A percentile compares a stretch with the other conserved stretches of the same genome.
Conservation (phyloP, 2,329 filamentous ascomycete genomes). For the Fusarium odoratissimum region DNA sequence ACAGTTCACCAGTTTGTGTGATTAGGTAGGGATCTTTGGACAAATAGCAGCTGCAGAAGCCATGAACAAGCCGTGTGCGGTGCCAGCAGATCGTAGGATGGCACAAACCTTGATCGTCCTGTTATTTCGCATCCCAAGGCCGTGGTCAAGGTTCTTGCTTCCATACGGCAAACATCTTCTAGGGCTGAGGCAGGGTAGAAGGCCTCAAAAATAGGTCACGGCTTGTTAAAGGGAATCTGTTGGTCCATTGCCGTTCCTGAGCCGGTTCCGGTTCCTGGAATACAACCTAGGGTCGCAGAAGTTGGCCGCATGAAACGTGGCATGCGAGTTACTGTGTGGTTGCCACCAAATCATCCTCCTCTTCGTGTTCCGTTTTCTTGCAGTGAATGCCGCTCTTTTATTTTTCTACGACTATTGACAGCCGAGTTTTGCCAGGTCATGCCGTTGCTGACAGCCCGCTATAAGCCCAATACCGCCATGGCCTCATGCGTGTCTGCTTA, state of each 20-base stretch:
- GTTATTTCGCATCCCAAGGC: conserved; percentile 25
- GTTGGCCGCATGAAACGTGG: conserved; percentile 40
- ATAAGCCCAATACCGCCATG: conserved; percentile 11
- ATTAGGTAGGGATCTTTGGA: conserved; percentile 29
- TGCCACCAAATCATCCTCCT: conserved; percentile 8
- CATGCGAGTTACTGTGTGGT: conserved; percentile 14
- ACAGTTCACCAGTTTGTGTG: conserved; percentile 8
- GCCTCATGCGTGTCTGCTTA: conserved; percentile 20
- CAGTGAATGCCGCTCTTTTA: background rate
- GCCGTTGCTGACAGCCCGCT: background rate
- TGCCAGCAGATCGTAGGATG: conserved; percentile 40
- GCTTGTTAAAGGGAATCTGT: conserved; percentile 12
- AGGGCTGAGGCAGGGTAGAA: conserved; percentile 18
- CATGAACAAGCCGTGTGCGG: conserved; percentile 40
- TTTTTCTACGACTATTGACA: background rate
- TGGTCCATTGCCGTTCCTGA: conserved; percentile 16
- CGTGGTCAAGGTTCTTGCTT: conserved; percentile 18
- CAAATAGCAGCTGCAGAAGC: conserved; percentile 29
- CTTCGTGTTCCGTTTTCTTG: background rate
- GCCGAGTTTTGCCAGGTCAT: background rate
- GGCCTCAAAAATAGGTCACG: conserved; percentile 38
- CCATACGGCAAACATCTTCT: background rate
- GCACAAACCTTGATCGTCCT: conserved; percentile 7
- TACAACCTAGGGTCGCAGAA: conserved; percentile 22
- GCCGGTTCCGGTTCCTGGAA: conserved; percentile 18